Conservation (phyloP, 2,329 filamentous ascomycete species). For the Volutella citrinella region DNA sequence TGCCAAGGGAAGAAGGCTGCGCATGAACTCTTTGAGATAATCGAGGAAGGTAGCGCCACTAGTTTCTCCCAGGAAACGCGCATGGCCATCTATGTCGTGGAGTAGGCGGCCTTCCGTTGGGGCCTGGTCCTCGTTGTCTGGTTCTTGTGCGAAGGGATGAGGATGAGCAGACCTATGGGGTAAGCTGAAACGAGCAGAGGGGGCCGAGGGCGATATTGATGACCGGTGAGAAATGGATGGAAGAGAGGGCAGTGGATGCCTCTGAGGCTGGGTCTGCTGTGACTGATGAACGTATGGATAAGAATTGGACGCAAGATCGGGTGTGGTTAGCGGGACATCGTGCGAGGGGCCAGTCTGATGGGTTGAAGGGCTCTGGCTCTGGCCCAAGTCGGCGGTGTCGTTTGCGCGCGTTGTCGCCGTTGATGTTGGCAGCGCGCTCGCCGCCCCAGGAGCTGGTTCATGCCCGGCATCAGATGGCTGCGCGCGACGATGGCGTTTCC, state of each 20-base stretch:
- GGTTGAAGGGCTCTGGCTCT: not conserved
- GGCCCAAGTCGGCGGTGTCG: not conserved
- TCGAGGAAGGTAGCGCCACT: slow-evolving; percentile 50
- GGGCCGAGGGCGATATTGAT: slow-evolving; percentile 1
- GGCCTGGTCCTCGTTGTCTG: slow-evolving; percentile 21
- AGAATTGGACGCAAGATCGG: not conserved
- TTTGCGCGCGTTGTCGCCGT: not conserved
- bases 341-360: too few relatives aligned
- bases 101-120: slow-evolving; percentile 40
- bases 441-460: not conserved
- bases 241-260: slow-evolving; percentile 3
- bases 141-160: slow-evolving; percentile 9
- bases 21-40: slow-evolving; percentile 46
- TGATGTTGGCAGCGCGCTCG: not conserved
- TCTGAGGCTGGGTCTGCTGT: slow-evolving; percentile 1
- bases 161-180: slow-evolving; percentile 4
- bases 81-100: slow-evolving; percentile 41
- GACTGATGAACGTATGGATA: not conserved
- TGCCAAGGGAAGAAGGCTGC: slow-evolving; percentile 34
- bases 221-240: slow-evolving; percentile 14
- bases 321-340: not conserved
- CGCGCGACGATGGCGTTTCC: too few relatives aligned
- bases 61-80: slow-evolving; percentile 47
- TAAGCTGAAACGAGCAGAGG: slow-evolving; percentile 6
- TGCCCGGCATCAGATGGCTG: too few relatives aligned